Evolutionary conservation across 805 yeast genomes (phyloP).

Genomic region (Ogataea zsoltii): DNA sequence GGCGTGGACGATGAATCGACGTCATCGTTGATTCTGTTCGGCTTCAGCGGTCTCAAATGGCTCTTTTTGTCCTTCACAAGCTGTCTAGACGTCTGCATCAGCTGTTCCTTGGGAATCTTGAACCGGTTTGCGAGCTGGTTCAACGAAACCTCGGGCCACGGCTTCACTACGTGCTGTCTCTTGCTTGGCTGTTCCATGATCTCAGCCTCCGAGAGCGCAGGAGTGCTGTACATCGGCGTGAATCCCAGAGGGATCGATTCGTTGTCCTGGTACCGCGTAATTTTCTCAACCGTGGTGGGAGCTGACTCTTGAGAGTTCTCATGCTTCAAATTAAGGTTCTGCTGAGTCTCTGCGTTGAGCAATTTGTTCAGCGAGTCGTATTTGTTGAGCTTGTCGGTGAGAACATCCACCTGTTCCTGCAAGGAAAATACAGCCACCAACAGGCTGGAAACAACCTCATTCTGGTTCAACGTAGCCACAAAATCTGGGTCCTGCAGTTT

Average conservation of each 20-base stretch:
- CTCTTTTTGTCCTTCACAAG: constrained; percentile 15
- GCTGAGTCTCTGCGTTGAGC: constrained; percentile 17
- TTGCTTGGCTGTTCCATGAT: constrained; percentile 20
- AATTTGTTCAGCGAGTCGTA: constrained; percentile 22
- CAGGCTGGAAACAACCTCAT: constrained; percentile 25
- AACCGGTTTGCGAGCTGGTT: constrained; percentile 30
- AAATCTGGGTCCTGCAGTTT: constrained; percentile 19
- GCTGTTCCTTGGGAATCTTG: constrained; percentile 26
- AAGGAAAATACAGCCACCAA: constrained; percentile 20
- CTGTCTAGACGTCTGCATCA: constrained; percentile 15
- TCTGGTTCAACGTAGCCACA: constrained; percentile 20
- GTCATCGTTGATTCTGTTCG: constrained; percentile 8
- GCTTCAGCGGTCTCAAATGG: constrained; percentile 21
- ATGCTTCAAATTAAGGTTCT: not conserved
- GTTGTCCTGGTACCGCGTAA: constrained; percentile 12
- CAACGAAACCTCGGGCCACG: constrained; percentile 33
- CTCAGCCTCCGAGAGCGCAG: constrained; percentile 26
- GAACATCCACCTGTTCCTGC: constrained; percentile 20
- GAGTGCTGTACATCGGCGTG: constrained; percentile 28
- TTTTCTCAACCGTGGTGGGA: constrained; percentile 20
- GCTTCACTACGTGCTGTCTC: constrained; percentile 25
- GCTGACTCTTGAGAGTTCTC: not conserved
- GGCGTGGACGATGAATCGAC: not conserved
- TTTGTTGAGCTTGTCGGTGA: constrained; percentile 19
- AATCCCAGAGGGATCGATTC: constrained; percentile 23